Conservation (phyloP, 148 eudicot species). For the Cornus controversa region DNA sequence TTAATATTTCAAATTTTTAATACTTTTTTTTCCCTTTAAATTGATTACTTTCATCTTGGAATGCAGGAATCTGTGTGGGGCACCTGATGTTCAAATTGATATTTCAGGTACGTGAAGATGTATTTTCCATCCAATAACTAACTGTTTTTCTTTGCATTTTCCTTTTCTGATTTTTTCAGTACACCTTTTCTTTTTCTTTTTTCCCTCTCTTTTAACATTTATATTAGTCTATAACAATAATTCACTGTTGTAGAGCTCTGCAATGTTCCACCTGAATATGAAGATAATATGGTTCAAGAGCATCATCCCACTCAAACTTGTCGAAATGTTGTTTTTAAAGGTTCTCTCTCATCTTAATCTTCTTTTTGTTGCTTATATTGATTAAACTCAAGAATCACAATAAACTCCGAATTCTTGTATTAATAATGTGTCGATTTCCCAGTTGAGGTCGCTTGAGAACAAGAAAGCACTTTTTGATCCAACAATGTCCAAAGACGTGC, state of each 20-base stretch:
- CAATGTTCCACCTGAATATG: slow-evolving; percentile 33
- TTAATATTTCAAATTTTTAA: background rate
- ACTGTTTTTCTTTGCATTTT: background rate
- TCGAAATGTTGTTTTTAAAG: slow-evolving; percentile 67
- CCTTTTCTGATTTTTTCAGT: background rate
- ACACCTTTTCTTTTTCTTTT: background rate
- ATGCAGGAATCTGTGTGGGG: slow-evolving; percentile 36
- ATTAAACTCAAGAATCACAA: background rate
- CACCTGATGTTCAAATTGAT: slow-evolving; percentile 44
- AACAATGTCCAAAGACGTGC: background rate
- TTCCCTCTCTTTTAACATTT: background rate
- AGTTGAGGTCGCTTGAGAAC: background rate
- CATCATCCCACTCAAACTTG: slow-evolving; percentile 40
- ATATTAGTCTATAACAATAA: background rate
- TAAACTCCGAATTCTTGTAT: background rate
- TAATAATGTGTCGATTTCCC: background rate
- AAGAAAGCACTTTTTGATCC: background rate
- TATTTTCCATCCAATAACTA: background rate
- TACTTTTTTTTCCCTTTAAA: background rate
- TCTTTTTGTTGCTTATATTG: background rate
- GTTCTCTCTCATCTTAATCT: slow-evolving; percentile 28
- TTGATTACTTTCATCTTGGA: slow-evolving; percentile 8
- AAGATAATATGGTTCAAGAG: slow-evolving; percentile 32
- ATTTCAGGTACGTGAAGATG: slow-evolving; percentile 38
- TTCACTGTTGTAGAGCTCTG: slow-evolving; percentile 40